Base-by-base conservation (phyloP, 106 monocot species). In the Gastrodia elata region DNA sequence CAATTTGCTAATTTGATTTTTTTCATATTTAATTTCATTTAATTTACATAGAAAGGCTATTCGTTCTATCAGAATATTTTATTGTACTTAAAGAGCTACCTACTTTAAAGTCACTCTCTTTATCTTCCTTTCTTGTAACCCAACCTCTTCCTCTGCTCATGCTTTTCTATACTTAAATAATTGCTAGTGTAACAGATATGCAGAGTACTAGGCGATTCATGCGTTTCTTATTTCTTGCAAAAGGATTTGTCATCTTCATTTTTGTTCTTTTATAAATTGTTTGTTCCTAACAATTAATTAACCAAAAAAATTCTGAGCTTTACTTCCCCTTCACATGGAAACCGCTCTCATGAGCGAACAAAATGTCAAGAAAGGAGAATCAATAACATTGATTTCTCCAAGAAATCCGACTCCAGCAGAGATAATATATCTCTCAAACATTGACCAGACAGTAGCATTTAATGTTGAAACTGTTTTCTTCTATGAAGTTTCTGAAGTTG, bases 401-500 rank as follows among this genome's bases (percentile, higher is more conserved):
- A 35, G 39, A 38, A 82, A 86, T 49, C 84, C 82, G 16, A 74
- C 64, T 39, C 80, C 82, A 16, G 36, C n/a, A 43, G 48, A 84
- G 39, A 79, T 49, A 14, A 24, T 91, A 15, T 88, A 75, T 70
- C 91, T 94, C 20, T 91, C 94, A 48, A 94, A 94, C 75, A 88
- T 94, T 49, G 94, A 94, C 73, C 94, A 91, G 75, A 84, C 85
- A 5, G 88, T 91, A 26, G 91, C 88, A 14, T 94, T 94, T 81
- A 82, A 84, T 26, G 91, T 94, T 4, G 88, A 94, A 75, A 91
- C 88, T 2, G 18, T 91, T 58, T 94, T 86, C 82, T 88, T 94
- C 81, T 94, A 75, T 67, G 38, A 84, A 8, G 68, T 75, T 27
- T 30, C 81, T 24, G 37, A 38, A 22, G 26, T 9, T 13, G 43